Evolutionary conservation across 2,329 filamentous ascomycete species (phyloP).

Genomic region (Thelonectria discophora): DNA sequence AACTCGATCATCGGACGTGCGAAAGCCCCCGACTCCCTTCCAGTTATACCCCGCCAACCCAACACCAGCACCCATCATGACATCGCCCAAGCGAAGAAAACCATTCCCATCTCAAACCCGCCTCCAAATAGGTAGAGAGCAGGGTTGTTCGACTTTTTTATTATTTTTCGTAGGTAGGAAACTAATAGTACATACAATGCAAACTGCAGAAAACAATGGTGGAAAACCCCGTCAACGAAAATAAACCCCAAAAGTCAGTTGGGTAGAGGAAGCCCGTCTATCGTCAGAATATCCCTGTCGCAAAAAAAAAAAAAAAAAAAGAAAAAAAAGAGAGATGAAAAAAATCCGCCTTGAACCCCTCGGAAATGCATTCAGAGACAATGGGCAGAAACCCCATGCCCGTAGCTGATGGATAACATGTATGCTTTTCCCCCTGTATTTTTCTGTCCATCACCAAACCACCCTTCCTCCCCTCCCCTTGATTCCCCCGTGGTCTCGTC

Average conservation of each 20-base stretch:
- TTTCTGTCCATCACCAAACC: slow-evolving; percentile 20
- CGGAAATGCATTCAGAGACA: slow-evolving; percentile 39
- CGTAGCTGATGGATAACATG: slow-evolving; percentile 32
- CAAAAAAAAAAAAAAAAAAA: slow-evolving; percentile 34
- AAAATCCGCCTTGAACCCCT: slow-evolving; percentile 39
- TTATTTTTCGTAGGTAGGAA: slow-evolving; percentile 27
- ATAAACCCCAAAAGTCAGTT: slow-evolving; percentile 27
- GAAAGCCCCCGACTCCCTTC: not conserved
- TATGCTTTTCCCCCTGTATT: slow-evolving; percentile 35
- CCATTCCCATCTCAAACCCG: too few species aligned
- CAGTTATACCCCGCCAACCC: too few species aligned
- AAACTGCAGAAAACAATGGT: slow-evolving; percentile 4
- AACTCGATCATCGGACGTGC: not conserved
- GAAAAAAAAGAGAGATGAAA: slow-evolving; percentile 36
- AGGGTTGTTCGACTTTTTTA: slow-evolving; percentile 31
- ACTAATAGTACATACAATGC: slow-evolving; percentile 39
- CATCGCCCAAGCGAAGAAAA: too few species aligned
- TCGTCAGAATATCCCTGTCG: slow-evolving; percentile 30
- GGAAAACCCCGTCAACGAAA: slow-evolving; percentile 14
- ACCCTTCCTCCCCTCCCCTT: not conserved
- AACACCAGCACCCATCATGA: too few species aligned
- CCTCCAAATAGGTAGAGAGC: not conserved
- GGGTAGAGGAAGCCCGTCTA: slow-evolving; percentile 36
- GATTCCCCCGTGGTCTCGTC: not conserved
- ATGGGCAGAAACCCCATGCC: not conserved